Base-by-base conservation (phyloP, 2,329 filamentous ascomycete species). In the Pseudogymnoascus verrucosus region DNA sequence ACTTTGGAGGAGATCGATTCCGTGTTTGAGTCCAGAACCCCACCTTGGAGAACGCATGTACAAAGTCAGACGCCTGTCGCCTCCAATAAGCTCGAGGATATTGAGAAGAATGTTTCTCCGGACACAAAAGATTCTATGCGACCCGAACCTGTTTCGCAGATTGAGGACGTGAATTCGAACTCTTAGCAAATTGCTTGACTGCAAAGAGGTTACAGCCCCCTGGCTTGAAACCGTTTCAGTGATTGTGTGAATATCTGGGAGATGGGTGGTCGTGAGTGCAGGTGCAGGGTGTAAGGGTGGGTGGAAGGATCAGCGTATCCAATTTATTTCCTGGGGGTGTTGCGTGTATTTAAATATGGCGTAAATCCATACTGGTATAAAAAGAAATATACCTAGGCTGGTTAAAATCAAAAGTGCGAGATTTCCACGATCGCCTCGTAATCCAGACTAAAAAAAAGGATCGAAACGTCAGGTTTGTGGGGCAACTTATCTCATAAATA, bases 1-100 rank as follows among this genome's bases (percentile, higher is more conserved):
- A 83, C 82, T 0, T 77, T 88, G 0, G 86, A 88, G 68, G 85
- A 88, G 69, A 85, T 88, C 78, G 83, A 62, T 37, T 44, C 23
- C 34, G 21, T 62, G 12, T 62, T 40, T 40, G 37, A 40, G 37
- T 40, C 37, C 5, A 40, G n/a, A 40, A 40, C 37, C 37, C 37
- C 37, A 40, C 37, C 37, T 19, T 40, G 37, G 37, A 40, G 37
- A 40, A 40, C 37, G 37, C 37, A 40, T 40, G 37, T 40, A 40
- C n/a, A 40, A 10, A 40, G 37, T 19, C 37, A 19, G 37, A 40
- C 37, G 37, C 37, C 7, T 40, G 37, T 40, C 37, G 7, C 37
- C 37, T 40, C 37, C 37, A 40, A 40, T 40, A 40, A 40, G 14
- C 37, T 40, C n/a, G 37, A 40, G 37, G 37, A 40, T 40, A 40